Base-by-base conservation (phyloP, 177 flowering plant species). In the Tripterygium wilfordii region DNA sequence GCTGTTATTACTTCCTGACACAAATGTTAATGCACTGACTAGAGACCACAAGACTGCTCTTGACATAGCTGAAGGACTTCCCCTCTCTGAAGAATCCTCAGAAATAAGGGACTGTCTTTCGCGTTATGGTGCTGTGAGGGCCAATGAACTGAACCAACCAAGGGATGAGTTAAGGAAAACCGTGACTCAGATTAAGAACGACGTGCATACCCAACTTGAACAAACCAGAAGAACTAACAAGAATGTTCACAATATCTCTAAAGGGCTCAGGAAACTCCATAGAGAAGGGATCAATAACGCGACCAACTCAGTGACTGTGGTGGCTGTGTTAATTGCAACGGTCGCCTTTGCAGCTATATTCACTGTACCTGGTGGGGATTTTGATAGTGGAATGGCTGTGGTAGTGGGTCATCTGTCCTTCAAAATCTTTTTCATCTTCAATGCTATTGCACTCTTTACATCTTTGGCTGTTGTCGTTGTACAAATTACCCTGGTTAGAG, bases 251-350 rank as follows among this genome's bases (percentile, higher is more conserved):
- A 83, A 82, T 13, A 82, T 85, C 14, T 84, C 94, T 15, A 85
- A 82, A 59, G 86, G 74, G 59, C 89, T 85, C 20, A 64, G 77
- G 21, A 85, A 85, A 53, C 79, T 85, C 55, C 94, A 85, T 49
- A 48, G 89, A 5, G 94, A 76, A 59, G 94, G 94, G 36, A 82
- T 82, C 54, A 85, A 85, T 71, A 85, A 82, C 55, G 95, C 90
- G 36, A 83, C 88, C 40, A 85, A 85, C 61, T 82, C 94, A 0
- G 84, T 82, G 24, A 85, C 94, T 10, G 85, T 85, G 52, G 89
- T 85, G 39, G 94, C 87, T 15, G 84, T 80, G 30, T 77, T 85
- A 9, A 79, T 82, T 44, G 82, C 84, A 1, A 76, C 85, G 1
- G 82, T 76, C 22, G 88, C 85, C 25, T 76, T 79, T 65, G 85